phyloP scores from a whole-genome alignment of 345 rosid genomes.

The Euphorbia peplus region DNA sequence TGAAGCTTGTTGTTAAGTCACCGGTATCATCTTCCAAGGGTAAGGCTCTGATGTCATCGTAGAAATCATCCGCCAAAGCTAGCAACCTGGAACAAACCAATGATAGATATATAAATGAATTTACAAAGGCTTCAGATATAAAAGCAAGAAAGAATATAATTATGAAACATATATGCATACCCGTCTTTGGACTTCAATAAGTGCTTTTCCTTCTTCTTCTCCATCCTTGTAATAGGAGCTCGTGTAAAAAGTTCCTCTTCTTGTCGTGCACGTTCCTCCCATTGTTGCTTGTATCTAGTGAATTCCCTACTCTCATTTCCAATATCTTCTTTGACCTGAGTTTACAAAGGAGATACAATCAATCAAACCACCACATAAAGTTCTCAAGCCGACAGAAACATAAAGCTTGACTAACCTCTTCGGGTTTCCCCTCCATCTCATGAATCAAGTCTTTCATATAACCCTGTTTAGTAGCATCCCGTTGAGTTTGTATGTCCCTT shows the following conservation, averaged over 20 bases:
- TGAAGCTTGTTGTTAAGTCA: constrained; percentile 30
- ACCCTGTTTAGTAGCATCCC: constrained; percentile 52
- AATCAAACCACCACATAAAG: constrained; percentile 8
- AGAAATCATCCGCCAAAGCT: constrained; percentile 67
- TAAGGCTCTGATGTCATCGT: constrained; percentile 61
- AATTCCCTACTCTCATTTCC: constrained; percentile 75
- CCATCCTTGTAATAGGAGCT: constrained; percentile 65
- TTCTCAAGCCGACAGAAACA: constrained; percentile 8
- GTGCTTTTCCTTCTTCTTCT: constrained; percentile 68
- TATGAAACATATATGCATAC: no score
- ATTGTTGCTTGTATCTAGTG: constrained; percentile 46
- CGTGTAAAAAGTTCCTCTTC: constrained; percentile 84
- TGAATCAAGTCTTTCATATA: constrained; percentile 67
- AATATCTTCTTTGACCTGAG: constrained; percentile 59
- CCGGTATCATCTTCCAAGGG: constrained; percentile 41
- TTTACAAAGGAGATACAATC: constrained; percentile 19
- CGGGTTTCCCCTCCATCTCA: constrained; percentile 80
- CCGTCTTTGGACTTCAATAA: constrained; percentile 77
- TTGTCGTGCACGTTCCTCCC: constrained; percentile 56
- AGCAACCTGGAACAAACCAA: constrained; percentile 53
- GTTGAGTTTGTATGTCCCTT: constrained; percentile 56
- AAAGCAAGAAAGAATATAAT: not conserved
- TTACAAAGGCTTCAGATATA: not conserved
- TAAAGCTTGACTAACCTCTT: constrained; percentile 54
- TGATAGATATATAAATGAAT: constrained; percentile 3